These are phyloP conservation scores for Russula dissimulans DNA, from an alignment of 768 basidiomycete genomes.

Conservation along the genomic window DNA sequence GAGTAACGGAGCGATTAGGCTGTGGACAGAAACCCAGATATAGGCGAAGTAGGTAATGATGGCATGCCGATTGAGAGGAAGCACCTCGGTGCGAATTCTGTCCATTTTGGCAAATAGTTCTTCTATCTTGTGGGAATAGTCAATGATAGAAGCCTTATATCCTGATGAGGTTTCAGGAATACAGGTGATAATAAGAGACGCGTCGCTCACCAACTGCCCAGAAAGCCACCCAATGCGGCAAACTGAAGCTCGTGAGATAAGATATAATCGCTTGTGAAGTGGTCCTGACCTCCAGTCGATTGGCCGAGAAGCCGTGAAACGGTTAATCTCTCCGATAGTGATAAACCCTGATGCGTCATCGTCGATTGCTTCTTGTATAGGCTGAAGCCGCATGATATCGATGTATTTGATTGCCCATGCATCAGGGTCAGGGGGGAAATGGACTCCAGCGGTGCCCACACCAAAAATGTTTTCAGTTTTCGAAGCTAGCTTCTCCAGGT, in stretches of 20 bases:
- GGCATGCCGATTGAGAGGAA: conserved; percentile 2
- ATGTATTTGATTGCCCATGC: conserved; percentile 14
- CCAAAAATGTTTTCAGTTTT: not conserved
- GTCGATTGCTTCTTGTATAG: conserved; percentile 28
- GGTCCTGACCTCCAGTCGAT: conserved; percentile 22
- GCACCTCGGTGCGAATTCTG: not conserved
- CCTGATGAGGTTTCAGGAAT: not conserved
- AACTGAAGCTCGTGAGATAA: conserved; percentile 5
- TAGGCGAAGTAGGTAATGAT: not conserved
- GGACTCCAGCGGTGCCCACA: not conserved
- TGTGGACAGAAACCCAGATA: not conserved
- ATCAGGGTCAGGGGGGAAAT: not conserved
- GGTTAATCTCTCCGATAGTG: too few relatives aligned
- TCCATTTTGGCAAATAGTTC: conserved; percentile 13
- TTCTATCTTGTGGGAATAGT: conserved; percentile 13
- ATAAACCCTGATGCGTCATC: conserved; percentile 23
- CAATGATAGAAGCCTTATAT: conserved; percentile 7
- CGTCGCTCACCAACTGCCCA: conserved; percentile 23
- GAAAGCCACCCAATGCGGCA: conserved; percentile 28
- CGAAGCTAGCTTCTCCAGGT: conserved; percentile 18
- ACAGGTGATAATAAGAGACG: not conserved
- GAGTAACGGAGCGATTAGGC: not conserved
- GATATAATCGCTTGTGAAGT: not conserved
- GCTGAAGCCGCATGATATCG: conserved; percentile 19
- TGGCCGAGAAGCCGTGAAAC: too few relatives aligned